phyloP scores from a whole-genome alignment of 257 asterid species.

The Plantago ovata region DNA sequence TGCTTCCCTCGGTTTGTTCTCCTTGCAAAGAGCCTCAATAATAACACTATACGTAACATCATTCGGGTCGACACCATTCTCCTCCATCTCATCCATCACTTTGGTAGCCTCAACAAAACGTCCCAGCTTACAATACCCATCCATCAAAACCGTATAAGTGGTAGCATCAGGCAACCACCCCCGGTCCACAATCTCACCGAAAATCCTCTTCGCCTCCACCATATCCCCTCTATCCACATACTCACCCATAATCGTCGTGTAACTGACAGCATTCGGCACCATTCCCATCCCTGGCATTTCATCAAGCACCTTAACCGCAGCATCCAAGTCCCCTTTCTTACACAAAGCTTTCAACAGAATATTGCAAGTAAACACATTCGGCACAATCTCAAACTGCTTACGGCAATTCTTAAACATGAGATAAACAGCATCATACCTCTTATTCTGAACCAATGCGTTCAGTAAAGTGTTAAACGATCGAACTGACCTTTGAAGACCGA shows the following conservation, averaged over 20 bases:
- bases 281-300: conserved; percentile 93
- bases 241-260: conserved; percentile 76
- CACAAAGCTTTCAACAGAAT: conserved; percentile 78
- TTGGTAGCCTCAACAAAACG: conserved; percentile 61
- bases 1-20: conserved; percentile 70
- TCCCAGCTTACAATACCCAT: conserved; percentile 79
- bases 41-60: conserved; percentile 78
- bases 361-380: conserved; percentile 80
- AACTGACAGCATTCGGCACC: conserved; percentile 83
- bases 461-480: conserved; percentile 70
- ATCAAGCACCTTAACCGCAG: conserved; percentile 63
- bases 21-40: conserved; percentile 83
- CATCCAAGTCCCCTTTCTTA: conserved; percentile 56
- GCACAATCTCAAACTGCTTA: conserved; percentile 56
- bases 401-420: conserved; percentile 62
- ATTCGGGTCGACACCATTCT: conserved; percentile 70
- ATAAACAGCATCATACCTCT: conserved; percentile 70
- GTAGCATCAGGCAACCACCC: conserved; percentile 93
- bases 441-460: conserved; percentile 78
- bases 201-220: conserved; percentile 58
- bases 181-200: conserved; percentile 61
- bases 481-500: conserved; percentile 61
- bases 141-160: conserved; percentile 77
- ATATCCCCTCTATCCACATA: conserved; percentile 62
- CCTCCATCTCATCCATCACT: conserved; percentile 96